phyloP scores from a whole-genome alignment of 768 basidiomycete genomes.

The Boletus huronensis region DNA sequence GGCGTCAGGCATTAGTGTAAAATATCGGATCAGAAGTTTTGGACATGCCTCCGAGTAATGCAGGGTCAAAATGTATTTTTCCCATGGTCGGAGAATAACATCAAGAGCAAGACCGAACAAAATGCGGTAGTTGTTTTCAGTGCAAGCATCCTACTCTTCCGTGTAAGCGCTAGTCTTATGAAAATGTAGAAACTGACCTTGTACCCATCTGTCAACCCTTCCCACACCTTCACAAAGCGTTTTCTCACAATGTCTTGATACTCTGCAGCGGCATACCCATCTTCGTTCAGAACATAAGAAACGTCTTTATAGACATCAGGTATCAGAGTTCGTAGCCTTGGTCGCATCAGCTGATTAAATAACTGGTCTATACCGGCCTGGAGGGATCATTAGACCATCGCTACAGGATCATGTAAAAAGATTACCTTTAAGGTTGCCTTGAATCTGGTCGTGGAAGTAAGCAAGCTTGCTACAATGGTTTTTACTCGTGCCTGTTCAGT shows the following conservation, averaged over 20 bases:
- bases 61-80: constrained; percentile 76
- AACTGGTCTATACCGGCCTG: constrained; percentile 88
- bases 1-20: neutral
- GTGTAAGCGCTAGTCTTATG: neutral
- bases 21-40: neutral
- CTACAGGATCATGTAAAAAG: neutral
- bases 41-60: constrained; percentile 80
- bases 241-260: constrained; percentile 85
- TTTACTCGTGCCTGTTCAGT: constrained; percentile 51
- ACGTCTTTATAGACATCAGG: constrained; percentile 89
- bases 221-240: constrained; percentile 89
- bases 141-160: constrained; percentile 68
- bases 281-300: constrained; percentile 86
- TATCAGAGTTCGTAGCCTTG: constrained; percentile 78
- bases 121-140: constrained; percentile 80
- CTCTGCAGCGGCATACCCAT: constrained; percentile 77
- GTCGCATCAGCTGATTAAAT: constrained; percentile 91
- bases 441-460: constrained; percentile 59
- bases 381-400: constrained; percentile 2
- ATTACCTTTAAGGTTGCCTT: constrained; percentile 70
- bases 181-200: constrained; percentile 47
- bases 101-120: constrained; percentile 87
- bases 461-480: constrained; percentile 46
- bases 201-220: constrained; percentile 79
- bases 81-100: constrained; percentile 91